These are phyloP conservation scores for Pleurotus sapidus DNA, from an alignment of 768 basidiomycete genomes.

Conservation along the genomic window DNA sequence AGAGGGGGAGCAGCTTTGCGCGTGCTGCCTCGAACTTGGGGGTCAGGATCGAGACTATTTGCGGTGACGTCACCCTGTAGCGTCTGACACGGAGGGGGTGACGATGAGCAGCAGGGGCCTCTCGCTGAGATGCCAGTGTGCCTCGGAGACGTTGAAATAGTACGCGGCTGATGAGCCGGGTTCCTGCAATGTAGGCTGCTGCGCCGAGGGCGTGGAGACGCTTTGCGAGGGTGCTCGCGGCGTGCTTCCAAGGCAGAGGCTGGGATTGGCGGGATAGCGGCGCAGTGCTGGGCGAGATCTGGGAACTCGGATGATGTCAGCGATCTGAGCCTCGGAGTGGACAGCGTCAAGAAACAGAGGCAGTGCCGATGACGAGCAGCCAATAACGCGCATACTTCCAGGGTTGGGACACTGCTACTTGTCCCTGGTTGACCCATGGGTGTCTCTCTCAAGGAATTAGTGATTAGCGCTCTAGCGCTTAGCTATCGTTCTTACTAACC, in stretches of 20 bases:
- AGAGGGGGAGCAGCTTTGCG: slow-evolving; percentile 58
- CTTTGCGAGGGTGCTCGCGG: slow-evolving; percentile 52
- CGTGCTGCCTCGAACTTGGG: slow-evolving; percentile 76
- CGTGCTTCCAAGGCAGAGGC: slow-evolving; percentile 44
- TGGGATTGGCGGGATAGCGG: slow-evolving; percentile 44
- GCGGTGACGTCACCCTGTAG: slow-evolving; percentile 26
- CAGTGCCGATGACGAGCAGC: background rate
- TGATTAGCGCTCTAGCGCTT: too few species aligned
- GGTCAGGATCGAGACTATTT: slow-evolving; percentile 61
- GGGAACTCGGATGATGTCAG: background rate
- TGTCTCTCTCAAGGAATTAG: too few species aligned
- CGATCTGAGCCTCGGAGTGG: too few species aligned
- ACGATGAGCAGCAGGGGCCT: slow-evolving; percentile 73
- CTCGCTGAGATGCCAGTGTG: slow-evolving; percentile 72
- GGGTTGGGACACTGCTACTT: too few species aligned
- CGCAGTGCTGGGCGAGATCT: slow-evolving; percentile 38
- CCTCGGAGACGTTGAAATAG: slow-evolving; percentile 66
- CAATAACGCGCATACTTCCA: background rate
- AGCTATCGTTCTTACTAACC: too few species aligned
- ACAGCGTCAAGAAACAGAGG: background rate
- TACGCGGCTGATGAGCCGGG: slow-evolving; percentile 71
- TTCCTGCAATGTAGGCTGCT: slow-evolving; percentile 77
- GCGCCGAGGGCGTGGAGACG: slow-evolving; percentile 47
- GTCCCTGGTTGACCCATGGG: too few species aligned
- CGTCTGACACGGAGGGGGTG: slow-evolving; percentile 31